A percentile compares a stretch with the other conserved stretches of the same genome.
Conservation (phyloP, 2,329 filamentous ascomycete species). For the Paecilomyces fulvus region DNA sequence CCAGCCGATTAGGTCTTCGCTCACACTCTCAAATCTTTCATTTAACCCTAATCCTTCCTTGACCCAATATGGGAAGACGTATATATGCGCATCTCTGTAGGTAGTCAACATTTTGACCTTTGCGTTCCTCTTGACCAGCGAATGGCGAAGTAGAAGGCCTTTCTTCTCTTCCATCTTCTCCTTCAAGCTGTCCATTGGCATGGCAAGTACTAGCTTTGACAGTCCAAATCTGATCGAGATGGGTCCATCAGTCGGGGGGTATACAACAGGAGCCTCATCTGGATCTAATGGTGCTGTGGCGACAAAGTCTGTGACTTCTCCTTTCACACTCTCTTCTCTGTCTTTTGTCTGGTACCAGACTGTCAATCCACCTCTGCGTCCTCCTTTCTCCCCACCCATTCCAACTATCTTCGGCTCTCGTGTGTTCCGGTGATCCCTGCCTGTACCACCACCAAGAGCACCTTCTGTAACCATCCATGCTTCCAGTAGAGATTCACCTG, state of each 20-base stretch:
- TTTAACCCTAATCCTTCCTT: too few relatives aligned
- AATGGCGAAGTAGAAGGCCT: constrained; percentile 59
- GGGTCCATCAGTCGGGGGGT: constrained; percentile 42
- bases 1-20: constrained; percentile 87
- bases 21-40: constrained; percentile 75
- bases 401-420: constrained; percentile 38
- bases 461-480: constrained; percentile 85
- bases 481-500: constrained; percentile 73
- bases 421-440: constrained; percentile 31
- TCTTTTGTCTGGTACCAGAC: constrained; percentile 87
- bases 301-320: constrained; percentile 88
- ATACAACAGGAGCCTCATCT: constrained; percentile 42
- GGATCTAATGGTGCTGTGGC: constrained; percentile 61
- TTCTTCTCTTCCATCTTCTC: constrained; percentile 72
- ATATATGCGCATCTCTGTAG: constrained; percentile 86
- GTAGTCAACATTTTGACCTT: constrained; percentile 72
- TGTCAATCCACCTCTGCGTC: constrained; percentile 68
- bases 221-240: constrained; percentile 60
- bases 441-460: constrained; percentile 54
- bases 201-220: constrained; percentile 73
- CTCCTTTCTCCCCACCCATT: constrained; percentile 47
- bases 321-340: constrained; percentile 64
- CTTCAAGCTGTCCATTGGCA: constrained; percentile 81
- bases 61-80: constrained; percentile 88
- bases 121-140: constrained; percentile 65